Evolutionary conservation across 2,329 filamentous ascomycete species (phyloP).

Genomic region (Raffaelea albimanens): DNA sequence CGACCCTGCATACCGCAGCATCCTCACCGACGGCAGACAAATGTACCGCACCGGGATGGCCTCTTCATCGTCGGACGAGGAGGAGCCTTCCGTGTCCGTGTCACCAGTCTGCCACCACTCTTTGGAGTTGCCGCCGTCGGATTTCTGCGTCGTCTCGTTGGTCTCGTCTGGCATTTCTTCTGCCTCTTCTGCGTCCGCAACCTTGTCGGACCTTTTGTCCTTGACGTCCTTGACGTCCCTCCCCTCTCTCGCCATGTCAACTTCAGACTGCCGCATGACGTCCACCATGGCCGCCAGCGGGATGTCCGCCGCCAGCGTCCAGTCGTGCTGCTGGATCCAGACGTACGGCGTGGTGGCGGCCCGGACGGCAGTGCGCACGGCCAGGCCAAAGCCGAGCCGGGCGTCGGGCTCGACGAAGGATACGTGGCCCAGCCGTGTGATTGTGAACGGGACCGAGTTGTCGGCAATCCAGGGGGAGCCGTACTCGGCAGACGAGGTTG

Average conservation of each 20-base stretch:
- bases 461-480: conserved; percentile 23
- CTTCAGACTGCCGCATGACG: conserved; percentile 30
- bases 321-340: conserved; percentile 51
- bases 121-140: no score
- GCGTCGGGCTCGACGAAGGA: conserved; percentile 37
- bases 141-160: no score
- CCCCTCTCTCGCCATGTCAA: neutral
- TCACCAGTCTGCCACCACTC: no score
- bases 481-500: conserved; percentile 35
- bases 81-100: no score
- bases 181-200: neutral
- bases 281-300: conserved; percentile 33
- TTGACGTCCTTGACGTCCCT: neutral
- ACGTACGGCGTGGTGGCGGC: conserved; percentile 38
- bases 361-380: conserved; percentile 41
- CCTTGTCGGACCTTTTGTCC: neutral
- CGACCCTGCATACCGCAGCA: conserved; percentile 39
- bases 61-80: neutral
- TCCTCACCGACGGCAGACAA: conserved; percentile 41
- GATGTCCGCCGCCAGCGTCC: conserved; percentile 35
- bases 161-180: neutral
- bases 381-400: conserved; percentile 42
- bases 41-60: conserved; percentile 35
- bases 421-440: conserved; percentile 23
- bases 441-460: conserved; percentile 28